phyloP scores from a whole-genome alignment of 2,329 filamentous ascomycete genomes.

The Teratosphaeria epicoccoides region DNA sequence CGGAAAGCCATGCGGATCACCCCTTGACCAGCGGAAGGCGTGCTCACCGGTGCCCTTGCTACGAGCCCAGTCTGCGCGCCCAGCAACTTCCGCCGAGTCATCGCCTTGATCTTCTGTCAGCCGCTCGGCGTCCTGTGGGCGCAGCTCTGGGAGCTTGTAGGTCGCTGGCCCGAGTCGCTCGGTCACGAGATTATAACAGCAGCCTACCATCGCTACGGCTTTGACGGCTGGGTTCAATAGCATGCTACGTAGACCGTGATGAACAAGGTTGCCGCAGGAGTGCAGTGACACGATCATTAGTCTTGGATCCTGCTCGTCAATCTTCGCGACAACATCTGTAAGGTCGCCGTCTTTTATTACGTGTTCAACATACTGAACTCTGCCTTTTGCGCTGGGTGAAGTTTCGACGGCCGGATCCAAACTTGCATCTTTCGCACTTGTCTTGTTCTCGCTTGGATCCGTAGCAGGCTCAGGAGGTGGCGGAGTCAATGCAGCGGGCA shows the following conservation, averaged over 20 bases:
- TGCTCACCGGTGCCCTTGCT: not conserved
- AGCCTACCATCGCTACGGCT: slow-evolving; percentile 91
- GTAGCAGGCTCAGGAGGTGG: slow-evolving; percentile 10
- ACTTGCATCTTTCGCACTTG: slow-evolving; percentile 23
- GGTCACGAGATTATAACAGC: slow-evolving; percentile 94
- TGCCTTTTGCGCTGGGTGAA: slow-evolving; percentile 52
- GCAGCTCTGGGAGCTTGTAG: slow-evolving; percentile 69
- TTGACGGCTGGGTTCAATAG: slow-evolving; percentile 72
- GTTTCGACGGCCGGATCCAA: slow-evolving; percentile 39
- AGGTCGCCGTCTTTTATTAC: slow-evolving; percentile 64
- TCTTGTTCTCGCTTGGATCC: slow-evolving; percentile 1
- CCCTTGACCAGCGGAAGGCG: not conserved
- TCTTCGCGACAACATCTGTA: slow-evolving; percentile 40
- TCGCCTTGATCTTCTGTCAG: slow-evolving; percentile 27
- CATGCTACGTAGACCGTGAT: slow-evolving; percentile 82
- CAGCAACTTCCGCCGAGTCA: not conserved
- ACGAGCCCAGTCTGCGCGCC: not conserved
- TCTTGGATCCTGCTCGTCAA: slow-evolving; percentile 13
- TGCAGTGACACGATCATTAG: slow-evolving; percentile 92
- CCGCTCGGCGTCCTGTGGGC: slow-evolving; percentile 37
- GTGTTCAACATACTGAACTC: slow-evolving; percentile 68
- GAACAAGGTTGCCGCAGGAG: slow-evolving; percentile 94
- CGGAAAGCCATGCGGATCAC: slow-evolving; percentile 84
- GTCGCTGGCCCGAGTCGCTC: slow-evolving; percentile 79
- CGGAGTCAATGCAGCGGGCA: slow-evolving; percentile 11